Conservation (phyloP, 306 rosid species). For the Alnus rubra region DNA sequence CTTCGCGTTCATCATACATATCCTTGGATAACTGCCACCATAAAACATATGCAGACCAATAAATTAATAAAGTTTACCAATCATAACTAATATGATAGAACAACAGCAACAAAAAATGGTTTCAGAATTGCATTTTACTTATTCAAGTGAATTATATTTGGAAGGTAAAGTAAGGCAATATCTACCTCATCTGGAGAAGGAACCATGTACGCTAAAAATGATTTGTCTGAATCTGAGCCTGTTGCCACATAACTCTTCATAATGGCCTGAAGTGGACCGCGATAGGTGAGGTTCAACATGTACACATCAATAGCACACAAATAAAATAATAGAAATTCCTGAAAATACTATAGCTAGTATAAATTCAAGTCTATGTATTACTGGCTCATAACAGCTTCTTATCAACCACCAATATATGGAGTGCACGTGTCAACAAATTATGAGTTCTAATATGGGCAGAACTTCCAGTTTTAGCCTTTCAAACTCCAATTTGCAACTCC, state of each 20-base stretch:
- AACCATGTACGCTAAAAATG: conserved; percentile 91
- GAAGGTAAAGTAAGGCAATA: conserved; percentile 3
- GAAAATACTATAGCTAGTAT: background rate
- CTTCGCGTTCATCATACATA: conserved; percentile 84
- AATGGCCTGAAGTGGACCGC: conserved; percentile 63
- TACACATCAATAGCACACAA: conserved; percentile 18
- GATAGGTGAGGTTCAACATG: conserved; percentile 22
- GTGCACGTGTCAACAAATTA: background rate
- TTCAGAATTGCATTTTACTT: conserved; percentile 18
- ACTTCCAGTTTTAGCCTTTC: background rate
- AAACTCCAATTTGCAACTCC: background rate
- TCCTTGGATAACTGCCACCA: conserved; percentile 85
- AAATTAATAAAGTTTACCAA: conserved; percentile 4
- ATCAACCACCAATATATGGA: background rate
- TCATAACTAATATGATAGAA: background rate
- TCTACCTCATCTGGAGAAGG: conserved; percentile 91
- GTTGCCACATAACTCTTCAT: conserved; percentile 82
- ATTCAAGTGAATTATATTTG: background rate
- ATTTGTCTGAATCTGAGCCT: conserved; percentile 65
- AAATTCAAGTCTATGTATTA: background rate
- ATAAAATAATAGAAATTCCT: conserved; percentile 1
- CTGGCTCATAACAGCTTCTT: background rate
- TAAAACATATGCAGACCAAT: conserved; percentile 24
- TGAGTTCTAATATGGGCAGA: background rate
- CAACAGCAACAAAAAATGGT: background rate